These are phyloP conservation scores for Fusarium sp. DNA, from an alignment of 2,329 filamentous ascomycete genomes.

Conservation along the genomic window DNA sequence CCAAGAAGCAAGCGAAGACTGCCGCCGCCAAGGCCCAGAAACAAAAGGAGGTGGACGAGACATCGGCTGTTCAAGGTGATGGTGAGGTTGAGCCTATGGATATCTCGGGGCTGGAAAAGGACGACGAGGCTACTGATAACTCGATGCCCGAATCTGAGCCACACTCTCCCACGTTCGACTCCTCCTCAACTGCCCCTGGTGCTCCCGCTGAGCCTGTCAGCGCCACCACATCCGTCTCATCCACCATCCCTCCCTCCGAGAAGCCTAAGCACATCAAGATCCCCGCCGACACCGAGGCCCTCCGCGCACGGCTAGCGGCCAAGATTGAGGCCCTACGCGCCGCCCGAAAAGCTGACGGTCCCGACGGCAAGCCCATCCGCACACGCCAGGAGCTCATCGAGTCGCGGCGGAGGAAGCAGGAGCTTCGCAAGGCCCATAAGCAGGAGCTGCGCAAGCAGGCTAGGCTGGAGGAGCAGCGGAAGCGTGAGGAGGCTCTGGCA, in stretches of 20 bases:
- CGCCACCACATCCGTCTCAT: conserved; percentile 73
- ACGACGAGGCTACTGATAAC: conserved; percentile 55
- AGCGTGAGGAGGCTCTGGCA: conserved; percentile 68
- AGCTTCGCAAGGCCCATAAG: conserved; percentile 85
- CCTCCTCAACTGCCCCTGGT: conserved; percentile 51
- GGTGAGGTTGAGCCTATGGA: conserved; percentile 41
- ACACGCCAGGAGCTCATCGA: conserved; percentile 94
- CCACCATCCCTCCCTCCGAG: conserved; percentile 65
- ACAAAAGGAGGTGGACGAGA: conserved; percentile 30
- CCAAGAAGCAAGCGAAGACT: conserved; percentile 44
- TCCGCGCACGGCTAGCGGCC: conserved; percentile 80
- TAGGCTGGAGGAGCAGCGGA: conserved; percentile 78
- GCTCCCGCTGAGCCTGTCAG: conserved; percentile 58
- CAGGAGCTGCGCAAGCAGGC: conserved; percentile 80
- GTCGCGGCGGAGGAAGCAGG: conserved; percentile 83
- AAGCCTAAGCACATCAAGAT: conserved; percentile 72
- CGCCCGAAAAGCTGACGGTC: conserved; percentile 84
- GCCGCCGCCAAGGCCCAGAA: conserved; percentile 26
- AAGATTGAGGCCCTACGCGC: conserved; percentile 86
- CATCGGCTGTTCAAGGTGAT: conserved; percentile 16
- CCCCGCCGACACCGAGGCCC: conserved; percentile 74
- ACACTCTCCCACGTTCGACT: conserved; percentile 64
- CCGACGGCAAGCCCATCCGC: conserved; percentile 76
- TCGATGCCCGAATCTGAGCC: conserved; percentile 62
- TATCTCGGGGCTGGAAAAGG: conserved; percentile 45